A percentile compares a stretch with the other conserved stretches of the same genome.
Conservation (phyloP, 2,329 filamentous ascomycete species). For the Ophiostoma fasciatum region DNA sequence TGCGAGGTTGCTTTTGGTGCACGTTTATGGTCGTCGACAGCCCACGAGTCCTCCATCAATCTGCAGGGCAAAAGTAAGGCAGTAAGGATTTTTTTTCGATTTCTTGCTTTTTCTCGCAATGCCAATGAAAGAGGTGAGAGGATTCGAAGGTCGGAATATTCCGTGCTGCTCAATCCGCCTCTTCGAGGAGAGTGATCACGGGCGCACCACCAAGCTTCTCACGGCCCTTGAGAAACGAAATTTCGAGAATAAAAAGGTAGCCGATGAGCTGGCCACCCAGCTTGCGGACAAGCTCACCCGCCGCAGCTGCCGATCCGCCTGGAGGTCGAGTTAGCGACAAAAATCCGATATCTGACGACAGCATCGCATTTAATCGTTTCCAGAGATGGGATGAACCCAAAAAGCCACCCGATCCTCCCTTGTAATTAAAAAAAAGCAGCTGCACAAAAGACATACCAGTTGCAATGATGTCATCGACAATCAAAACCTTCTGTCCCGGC, state of each 20-base stretch:
- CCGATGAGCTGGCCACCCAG: conserved; percentile 76
- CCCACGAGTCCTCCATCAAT: background rate
- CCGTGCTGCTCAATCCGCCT: conserved; percentile 9
- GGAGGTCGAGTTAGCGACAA: conserved; percentile 8
- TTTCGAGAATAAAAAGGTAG: conserved; percentile 90
- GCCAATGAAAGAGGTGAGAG: background rate
- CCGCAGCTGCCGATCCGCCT: conserved; percentile 87
- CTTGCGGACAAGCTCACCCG: conserved; percentile 71
- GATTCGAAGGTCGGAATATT: too few relatives aligned
- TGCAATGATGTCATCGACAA: conserved; percentile 97
- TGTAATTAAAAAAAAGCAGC: too few relatives aligned
- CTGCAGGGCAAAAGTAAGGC: background rate
- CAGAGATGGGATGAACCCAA: background rate
- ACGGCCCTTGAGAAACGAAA: conserved; percentile 82
- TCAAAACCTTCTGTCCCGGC: conserved; percentile 73
- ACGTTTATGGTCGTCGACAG: background rate
- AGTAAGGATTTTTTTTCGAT: background rate
- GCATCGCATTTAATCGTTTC: too few relatives aligned
- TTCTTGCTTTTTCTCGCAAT: background rate
- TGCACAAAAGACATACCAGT: conserved; percentile 52
- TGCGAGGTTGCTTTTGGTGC: background rate
- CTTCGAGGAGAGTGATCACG: conserved; percentile 65
- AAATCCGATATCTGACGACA: background rate
- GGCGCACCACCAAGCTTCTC: conserved; percentile 70
- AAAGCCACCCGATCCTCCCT: too few relatives aligned